Conservation (phyloP, 345 rosid genomes). For the Anastatica hierochuntica region DNA sequence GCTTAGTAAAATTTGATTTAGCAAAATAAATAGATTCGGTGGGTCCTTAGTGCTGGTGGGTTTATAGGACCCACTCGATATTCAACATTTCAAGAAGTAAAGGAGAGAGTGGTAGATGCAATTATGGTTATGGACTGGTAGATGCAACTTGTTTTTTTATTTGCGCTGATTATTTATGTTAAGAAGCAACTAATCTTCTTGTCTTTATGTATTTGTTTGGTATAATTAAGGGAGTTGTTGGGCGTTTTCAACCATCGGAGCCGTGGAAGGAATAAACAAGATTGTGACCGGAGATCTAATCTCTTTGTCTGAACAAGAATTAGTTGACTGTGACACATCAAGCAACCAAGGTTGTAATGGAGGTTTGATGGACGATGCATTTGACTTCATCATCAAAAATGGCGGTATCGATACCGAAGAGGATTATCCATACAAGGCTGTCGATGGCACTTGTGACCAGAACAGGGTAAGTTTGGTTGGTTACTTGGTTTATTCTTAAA, state of each 20-base stretch:
- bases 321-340: slow-evolving; percentile 73
- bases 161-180: too few species aligned
- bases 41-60: too few species aligned
- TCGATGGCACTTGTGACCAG: slow-evolving; percentile 53
- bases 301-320: slow-evolving; percentile 78
- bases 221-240: slow-evolving; percentile 99
- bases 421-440: slow-evolving; percentile 71
- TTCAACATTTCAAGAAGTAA: too few species aligned
- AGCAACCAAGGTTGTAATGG: slow-evolving; percentile 88
- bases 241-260: slow-evolving; percentile 87
- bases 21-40: too few species aligned
- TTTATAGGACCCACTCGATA: too few species aligned
- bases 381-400: slow-evolving; percentile 75
- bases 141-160: too few species aligned
- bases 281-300: slow-evolving; percentile 70
- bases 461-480: slow-evolving; percentile 58
- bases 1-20: too few species aligned
- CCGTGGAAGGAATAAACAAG: slow-evolving; percentile 90
- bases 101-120: background rate
- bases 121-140: too few species aligned
- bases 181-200: background rate
- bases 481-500: background rate
- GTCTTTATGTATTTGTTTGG: background rate
- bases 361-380: slow-evolving; percentile 90
- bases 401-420: slow-evolving; percentile 79